Evolutionary conservation across 805 yeast species (phyloP), one percentile per base, ranked within the genome.

Genomic region (Candida boidinii): DNA sequence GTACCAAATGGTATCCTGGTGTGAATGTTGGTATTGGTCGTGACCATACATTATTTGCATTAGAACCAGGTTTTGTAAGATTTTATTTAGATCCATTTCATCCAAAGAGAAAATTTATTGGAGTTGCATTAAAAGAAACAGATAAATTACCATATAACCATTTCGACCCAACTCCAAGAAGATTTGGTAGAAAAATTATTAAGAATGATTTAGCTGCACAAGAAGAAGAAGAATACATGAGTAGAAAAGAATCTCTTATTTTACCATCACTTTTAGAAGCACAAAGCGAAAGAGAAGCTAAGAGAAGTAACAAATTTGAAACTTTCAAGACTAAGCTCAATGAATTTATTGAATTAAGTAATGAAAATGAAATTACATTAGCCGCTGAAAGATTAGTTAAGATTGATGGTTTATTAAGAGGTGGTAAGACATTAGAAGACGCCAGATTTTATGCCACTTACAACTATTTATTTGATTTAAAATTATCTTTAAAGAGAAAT

Each of bases 41-140:
- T 48, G 97, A 92, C 56, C 96, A 88, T 56, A 90, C 98, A 2
- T 71, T 92, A 21, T 86, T 68, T 56, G 96, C 98, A 4, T 49
- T 66, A 23, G 97, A 92, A 53, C 95, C 96, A 3, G 98, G 98
- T 17, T 86, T 66, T 54, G 96, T 90, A 20, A 73, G 94, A 42
- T 92, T 74, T 60, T 92, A 92, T 58, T 62, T 79, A 39, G 96
- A 92, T 63, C 97, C 98, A 5, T 92, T 92, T 68, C 97, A 92
- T 52, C 96, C 97, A 27, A 74, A 76, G 54, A 76, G 96, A 53
- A 81, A 78, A 52, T 85, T 84, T 51, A 82, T 87, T 42, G 98
- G 98, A 25, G 77, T 92, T 24, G 87, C 95, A 1, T 66, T 92
- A 32, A 62, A 61, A 24, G 68, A 69, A 38, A 81, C 77, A 2